Base-by-base conservation (phyloP, 805 yeast species). In the Debaryomyces castellii region DNA sequence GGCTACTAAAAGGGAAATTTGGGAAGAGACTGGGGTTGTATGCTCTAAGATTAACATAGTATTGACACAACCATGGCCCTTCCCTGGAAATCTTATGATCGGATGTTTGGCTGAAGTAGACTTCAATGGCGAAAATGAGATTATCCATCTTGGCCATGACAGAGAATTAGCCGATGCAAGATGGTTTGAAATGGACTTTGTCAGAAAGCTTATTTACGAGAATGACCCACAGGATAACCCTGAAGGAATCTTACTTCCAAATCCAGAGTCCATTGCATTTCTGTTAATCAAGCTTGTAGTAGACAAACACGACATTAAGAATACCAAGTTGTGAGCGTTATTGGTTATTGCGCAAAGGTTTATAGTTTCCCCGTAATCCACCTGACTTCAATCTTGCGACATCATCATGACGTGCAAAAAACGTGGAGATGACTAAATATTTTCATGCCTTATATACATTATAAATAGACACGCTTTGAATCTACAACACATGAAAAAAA, bases 51-150 rank as follows among this genome's bases (percentile, higher is more conserved):
- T 92, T 23, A 66, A 74, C 42, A 76, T 92, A 43, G 66, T 85
- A 18, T 73, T 82, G 55, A 80, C 94, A 10, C 98, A 92, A 67
- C 98, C 99, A 3, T 92, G 99, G 99, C 99, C 99, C 14, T 92
- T 83, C 64, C 98, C 98, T 1, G 90, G 89, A 0, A 89, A 85
- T 61, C 66, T 92, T 55, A 92, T 92, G 98, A 78, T 92, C 53
- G 98, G 98, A 8, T 91, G 97, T 63, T 63, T 90, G 44, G 97
- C 82, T 2, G 65, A 78, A 27, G 94, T 89, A n/a, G 85, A 85
- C 1, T 78, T 82, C 58, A 79, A 85, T 51, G 87, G 86, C 1
- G 62, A 56, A 4, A 82, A 83, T 55, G 92, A 86, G 57, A 59
- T 58, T 8, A 83, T 91, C 51, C 71, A 83, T 57, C 71, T 89